Base-by-base conservation (phyloP, 1,284 basidiomycete species). In the Cystobasidium slooffiae region DNA sequence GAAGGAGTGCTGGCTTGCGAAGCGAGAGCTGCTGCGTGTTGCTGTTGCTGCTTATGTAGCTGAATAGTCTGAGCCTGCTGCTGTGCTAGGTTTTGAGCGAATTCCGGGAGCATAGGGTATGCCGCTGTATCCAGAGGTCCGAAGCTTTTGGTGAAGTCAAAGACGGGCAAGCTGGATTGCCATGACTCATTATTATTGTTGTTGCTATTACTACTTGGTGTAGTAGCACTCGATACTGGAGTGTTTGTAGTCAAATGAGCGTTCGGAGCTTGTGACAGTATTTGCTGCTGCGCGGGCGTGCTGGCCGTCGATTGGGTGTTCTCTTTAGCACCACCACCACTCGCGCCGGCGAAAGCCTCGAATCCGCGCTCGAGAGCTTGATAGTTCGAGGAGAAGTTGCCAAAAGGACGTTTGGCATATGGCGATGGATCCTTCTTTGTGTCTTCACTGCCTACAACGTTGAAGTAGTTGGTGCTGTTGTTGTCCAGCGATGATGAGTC, bases 391-490 rank as follows among this genome's bases (percentile, higher is more conserved):
- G 44, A 39, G 46, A 62, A 61, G 39, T 73, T 62, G 52, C 70
- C 70, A 59, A 73, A 73, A 6, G 70, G 70, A 22, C 70, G 22
- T 53, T 73, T 73, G 3, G 70, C 70, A 43, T 73, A 73, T 6
- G 70, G 70, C 62, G 70, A 73, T 41, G 70, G 70, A 24, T 73
- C 70, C 44, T 59, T 52, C 53, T 73, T 73, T 31, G 14, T 43
- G 49, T 72, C 59, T 22, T 47, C 61, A 31, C n/a, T 49, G 6
- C 44, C 47, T 8, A 41, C 12, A 6, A 44, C 47, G 18, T n/a
- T 31, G 51, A 53, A 55, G 49, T 67, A 43, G 63, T 37, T 56
- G 31, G 31, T 31, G 53, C 22, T 56, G 18, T 59, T 31, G 56
- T 39, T 59, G 39, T 59, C 56, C 37, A 43, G 6, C 22, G 56